Evolutionary conservation across 2,329 filamentous ascomycete genomes (phyloP).

Genomic region (Ilyonectria sp.): DNA sequence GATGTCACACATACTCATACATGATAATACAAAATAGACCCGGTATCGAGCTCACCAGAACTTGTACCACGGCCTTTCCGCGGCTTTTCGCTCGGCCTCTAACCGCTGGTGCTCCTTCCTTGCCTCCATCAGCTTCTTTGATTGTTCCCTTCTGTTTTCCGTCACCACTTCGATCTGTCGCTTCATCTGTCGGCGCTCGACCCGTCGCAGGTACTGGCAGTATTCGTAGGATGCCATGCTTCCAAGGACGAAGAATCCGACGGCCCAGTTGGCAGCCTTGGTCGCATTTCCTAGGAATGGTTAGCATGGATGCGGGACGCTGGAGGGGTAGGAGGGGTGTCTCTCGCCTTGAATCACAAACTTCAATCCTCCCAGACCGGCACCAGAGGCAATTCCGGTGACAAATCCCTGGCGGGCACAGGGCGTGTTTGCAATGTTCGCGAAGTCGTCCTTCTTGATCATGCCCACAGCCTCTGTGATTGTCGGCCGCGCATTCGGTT

Average conservation of each 20-base stretch:
- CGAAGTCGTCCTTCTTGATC: slow-evolving; percentile 78
- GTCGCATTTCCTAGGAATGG: slow-evolving; percentile 49
- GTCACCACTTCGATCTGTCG: slow-evolving; percentile 79
- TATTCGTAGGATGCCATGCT: slow-evolving; percentile 86
- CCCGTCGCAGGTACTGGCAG: slow-evolving; percentile 81
- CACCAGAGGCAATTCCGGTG: slow-evolving; percentile 85
- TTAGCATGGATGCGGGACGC: slow-evolving; percentile 28
- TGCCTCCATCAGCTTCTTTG: slow-evolving; percentile 62
- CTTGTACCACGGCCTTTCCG: slow-evolving; percentile 67
- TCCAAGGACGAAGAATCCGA: slow-evolving; percentile 79
- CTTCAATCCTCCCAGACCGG: slow-evolving; percentile 80
- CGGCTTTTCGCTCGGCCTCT: slow-evolving; percentile 53
- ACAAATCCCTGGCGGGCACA: slow-evolving; percentile 89
- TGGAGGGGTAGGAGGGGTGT: slow-evolving; percentile 8
- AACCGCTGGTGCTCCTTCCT: slow-evolving; percentile 51
- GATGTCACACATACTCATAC: slow-evolving; percentile 43
- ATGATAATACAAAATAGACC: slow-evolving; percentile 25
- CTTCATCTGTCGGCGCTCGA: slow-evolving; percentile 88
- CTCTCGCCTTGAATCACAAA: slow-evolving; percentile 81
- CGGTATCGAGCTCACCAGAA: slow-evolving; percentile 62
- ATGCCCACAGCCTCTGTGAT: slow-evolving; percentile 74
- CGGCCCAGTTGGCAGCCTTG: slow-evolving; percentile 86
- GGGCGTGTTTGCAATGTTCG: slow-evolving; percentile 82
- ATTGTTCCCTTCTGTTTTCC: slow-evolving; percentile 66
- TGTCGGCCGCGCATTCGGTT: slow-evolving; percentile 54